Conservation (phyloP, 2,329 filamentous ascomycete species). For the Apiospora sp. region DNA sequence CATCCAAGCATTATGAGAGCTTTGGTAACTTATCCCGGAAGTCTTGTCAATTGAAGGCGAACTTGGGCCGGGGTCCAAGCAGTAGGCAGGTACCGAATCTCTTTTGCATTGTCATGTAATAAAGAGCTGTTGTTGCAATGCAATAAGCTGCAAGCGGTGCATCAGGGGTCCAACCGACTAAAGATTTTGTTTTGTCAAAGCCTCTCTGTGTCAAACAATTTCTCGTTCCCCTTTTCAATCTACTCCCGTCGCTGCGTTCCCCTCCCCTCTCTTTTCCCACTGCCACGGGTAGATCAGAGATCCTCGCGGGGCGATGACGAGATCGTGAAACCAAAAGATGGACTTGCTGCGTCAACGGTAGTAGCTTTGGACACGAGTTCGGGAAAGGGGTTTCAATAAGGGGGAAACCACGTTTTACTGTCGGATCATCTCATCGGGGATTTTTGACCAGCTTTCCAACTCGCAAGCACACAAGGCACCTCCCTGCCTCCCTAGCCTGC, state of each 20-base stretch:
- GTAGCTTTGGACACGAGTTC: not conserved
- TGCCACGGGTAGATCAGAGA: conserved; percentile 8
- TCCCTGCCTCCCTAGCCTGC: not conserved
- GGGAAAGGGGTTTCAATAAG: conserved; percentile 18
- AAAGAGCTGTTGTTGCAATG: not conserved
- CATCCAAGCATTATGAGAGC: no score
- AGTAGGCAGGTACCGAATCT: not conserved
- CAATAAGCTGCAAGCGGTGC: not conserved
- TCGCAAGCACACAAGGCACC: not conserved
- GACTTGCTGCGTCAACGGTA: not conserved
- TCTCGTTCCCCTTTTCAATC: not conserved
- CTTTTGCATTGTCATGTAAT: conserved; percentile 3
- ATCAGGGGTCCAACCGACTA: conserved; percentile 10
- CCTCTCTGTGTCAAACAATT: not conserved
- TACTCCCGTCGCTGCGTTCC: not conserved
- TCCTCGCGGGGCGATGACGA: conserved; percentile 14
- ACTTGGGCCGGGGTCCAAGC: not conserved
- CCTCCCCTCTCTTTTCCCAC: not conserved
- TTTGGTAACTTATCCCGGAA: no score
- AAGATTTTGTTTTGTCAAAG: not conserved
- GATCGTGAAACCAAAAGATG: conserved; percentile 18
- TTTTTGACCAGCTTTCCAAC: not conserved
- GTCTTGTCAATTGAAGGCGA: no score
- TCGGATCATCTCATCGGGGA: conserved; percentile 15
- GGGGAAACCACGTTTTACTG: conserved; percentile 10